These are phyloP conservation scores for Diaporthe sp. DNA, from an alignment of 2,329 filamentous ascomycete species.

Conservation along the genomic window DNA sequence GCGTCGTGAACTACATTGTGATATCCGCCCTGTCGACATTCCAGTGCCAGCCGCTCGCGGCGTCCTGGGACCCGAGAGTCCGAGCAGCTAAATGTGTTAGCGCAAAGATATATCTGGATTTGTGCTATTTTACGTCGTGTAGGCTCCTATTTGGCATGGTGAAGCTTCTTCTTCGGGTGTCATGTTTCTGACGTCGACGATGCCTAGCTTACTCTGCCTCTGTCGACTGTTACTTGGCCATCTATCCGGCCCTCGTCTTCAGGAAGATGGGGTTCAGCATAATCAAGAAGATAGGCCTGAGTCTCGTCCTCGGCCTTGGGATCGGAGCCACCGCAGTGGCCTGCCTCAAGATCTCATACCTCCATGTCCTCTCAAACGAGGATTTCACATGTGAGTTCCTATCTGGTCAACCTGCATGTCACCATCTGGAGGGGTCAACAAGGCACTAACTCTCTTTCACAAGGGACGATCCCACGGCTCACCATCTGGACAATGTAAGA, in stretches of 20 bases:
- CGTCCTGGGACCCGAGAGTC: not conserved
- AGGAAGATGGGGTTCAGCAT: slow-evolving; percentile 1
- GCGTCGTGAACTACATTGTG: not conserved
- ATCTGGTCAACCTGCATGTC: too few species aligned
- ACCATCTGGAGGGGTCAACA: too few species aligned
- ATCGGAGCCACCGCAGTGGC: not conserved
- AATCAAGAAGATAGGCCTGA: not conserved
- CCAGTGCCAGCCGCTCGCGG: not conserved
- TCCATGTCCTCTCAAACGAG: not conserved
- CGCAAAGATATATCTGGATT: not conserved
- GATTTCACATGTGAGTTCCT: slow-evolving; percentile 17
- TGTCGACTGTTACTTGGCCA: slow-evolving; percentile 1
- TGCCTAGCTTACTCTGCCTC: not conserved
- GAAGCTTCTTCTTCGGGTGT: too few species aligned
- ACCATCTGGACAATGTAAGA: slow-evolving; percentile 23
- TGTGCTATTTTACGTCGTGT: slow-evolving; percentile 18
- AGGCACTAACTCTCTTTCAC: too few species aligned
- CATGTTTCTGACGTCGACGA: not conserved
- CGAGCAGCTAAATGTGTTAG: not conserved
- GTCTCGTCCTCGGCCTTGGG: slow-evolving; percentile 2
- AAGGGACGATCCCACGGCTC: not conserved
- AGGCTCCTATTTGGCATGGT: too few species aligned
- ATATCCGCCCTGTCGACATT: not conserved
- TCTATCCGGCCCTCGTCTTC: not conserved
- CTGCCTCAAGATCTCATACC: slow-evolving; percentile 11